These are phyloP conservation scores for Cyberlindnera subsufficiens DNA, from an alignment of 805 yeast species.

Conservation along the genomic window DNA sequence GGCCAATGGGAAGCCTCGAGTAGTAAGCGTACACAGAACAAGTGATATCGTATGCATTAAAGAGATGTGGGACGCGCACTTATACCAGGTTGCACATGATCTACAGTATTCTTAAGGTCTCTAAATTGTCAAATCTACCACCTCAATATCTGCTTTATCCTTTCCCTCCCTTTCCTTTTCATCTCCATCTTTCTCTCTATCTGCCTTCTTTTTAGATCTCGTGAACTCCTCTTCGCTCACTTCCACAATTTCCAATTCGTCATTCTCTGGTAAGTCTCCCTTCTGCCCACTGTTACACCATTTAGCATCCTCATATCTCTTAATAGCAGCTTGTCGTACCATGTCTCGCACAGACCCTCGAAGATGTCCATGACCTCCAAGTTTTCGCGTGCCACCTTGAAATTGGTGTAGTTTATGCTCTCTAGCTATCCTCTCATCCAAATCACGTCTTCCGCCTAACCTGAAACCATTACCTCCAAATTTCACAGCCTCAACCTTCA, in stretches of 20 bases:
- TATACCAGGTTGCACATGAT: background rate
- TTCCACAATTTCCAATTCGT: constrained; percentile 34
- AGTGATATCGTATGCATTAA: background rate
- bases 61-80: background rate
- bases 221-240: constrained; percentile 2
- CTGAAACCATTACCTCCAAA: constrained; percentile 11
- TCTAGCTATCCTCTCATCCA: constrained; percentile 31
- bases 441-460: constrained; percentile 24
- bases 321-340: constrained; percentile 56
- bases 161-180: background rate
- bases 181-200: background rate
- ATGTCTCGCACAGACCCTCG: constrained; percentile 33
- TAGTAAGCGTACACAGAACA: constrained; percentile 1
- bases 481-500: constrained; percentile 27
- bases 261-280: constrained; percentile 34
- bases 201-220: background rate
- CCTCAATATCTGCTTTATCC: constrained; percentile 1
- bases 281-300: constrained; percentile 34
- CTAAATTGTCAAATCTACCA: constrained; percentile 8
- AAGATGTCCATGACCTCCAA: constrained; percentile 2
- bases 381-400: constrained; percentile 11
- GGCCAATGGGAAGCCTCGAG: constrained; percentile 6
- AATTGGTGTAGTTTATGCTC: constrained; percentile 31
- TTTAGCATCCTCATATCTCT: constrained; percentile 47
- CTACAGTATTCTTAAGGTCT: background rate